Evolutionary conservation across 192 early-diverging fungal genomes (phyloP).

Genomic region (Mortierella alpina): DNA sequence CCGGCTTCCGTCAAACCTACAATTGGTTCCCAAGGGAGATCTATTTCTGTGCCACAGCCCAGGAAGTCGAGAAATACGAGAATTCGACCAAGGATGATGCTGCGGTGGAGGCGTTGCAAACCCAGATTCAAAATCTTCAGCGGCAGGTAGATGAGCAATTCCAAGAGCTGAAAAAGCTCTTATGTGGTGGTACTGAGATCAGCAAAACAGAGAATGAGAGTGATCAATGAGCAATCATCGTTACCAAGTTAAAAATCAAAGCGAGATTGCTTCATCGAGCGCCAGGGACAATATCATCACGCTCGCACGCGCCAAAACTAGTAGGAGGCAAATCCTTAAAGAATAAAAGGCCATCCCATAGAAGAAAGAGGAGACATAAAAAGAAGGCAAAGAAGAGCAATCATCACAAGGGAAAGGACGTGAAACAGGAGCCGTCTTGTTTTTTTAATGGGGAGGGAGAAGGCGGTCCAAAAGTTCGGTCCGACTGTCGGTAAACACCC

Average conservation of each 20-base stretch:
- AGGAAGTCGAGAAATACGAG: too few species aligned
- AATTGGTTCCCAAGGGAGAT: constrained; percentile 9
- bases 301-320: constrained; percentile 2
- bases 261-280: too few species aligned
- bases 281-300: constrained; percentile 3
- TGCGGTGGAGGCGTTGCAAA: too few species aligned
- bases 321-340: background rate
- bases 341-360: background rate
- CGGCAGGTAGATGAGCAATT: too few species aligned
- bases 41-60: constrained; percentile 1
- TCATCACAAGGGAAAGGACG: background rate
- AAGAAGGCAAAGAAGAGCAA: background rate
- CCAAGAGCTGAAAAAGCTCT: too few species aligned
- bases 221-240: too few species aligned
- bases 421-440: background rate
- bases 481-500: constrained; percentile 38
- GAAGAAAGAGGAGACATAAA: background rate
- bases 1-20: constrained; percentile 11
- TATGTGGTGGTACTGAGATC: too few species aligned
- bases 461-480: constrained; percentile 18
- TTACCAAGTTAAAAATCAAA: too few species aligned
- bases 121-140: too few species aligned
- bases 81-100: too few species aligned
- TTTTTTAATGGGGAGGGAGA: background rate
- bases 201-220: too few species aligned